Percentiles rank a stretch among this genome's conserved stretches.
phyloP scores from a whole-genome alignment of 177 flowering plant species.

The Telopea speciosissima region DNA sequence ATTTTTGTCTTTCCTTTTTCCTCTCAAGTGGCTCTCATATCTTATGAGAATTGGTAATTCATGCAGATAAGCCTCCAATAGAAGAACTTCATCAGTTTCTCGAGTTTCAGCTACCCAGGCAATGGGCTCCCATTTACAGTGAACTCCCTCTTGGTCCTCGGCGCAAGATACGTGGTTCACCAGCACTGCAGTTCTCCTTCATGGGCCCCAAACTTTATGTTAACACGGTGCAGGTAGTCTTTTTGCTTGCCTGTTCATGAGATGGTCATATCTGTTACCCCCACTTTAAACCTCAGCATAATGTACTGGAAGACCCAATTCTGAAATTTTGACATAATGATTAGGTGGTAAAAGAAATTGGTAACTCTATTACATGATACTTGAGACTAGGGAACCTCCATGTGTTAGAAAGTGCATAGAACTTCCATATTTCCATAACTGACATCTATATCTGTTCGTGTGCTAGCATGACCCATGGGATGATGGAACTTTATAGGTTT shows the following conservation, averaged over 20 bases:
- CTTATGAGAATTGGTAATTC: constrained; percentile 3
- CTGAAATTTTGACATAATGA: not conserved
- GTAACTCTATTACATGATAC: no score
- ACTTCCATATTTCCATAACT: not conserved
- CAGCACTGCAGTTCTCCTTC: constrained; percentile 66
- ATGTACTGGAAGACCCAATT: not conserved
- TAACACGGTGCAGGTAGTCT: constrained; percentile 53
- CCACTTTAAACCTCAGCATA: not conserved
- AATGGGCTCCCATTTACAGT: constrained; percentile 83
- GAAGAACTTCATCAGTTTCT: constrained; percentile 83
- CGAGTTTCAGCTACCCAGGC: constrained; percentile 82
- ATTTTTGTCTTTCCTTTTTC: not conserved
- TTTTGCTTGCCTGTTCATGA: not conserved
- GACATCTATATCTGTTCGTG: no score
- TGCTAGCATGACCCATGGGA: no score
- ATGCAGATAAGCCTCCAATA: constrained; percentile 82
- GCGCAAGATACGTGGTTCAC: constrained; percentile 46
- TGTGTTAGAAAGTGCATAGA: not conserved
- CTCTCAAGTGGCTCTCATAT: not conserved
- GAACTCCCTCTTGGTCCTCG: constrained; percentile 70
- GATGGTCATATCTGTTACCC: not conserved
- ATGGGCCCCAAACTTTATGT: constrained; percentile 78
- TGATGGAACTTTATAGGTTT: no score
- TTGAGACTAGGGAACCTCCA: no score
- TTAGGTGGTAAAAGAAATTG: no score